Evolutionary conservation across 768 basidiomycete genomes (phyloP).

Genomic region (Trametes coccinea): DNA sequence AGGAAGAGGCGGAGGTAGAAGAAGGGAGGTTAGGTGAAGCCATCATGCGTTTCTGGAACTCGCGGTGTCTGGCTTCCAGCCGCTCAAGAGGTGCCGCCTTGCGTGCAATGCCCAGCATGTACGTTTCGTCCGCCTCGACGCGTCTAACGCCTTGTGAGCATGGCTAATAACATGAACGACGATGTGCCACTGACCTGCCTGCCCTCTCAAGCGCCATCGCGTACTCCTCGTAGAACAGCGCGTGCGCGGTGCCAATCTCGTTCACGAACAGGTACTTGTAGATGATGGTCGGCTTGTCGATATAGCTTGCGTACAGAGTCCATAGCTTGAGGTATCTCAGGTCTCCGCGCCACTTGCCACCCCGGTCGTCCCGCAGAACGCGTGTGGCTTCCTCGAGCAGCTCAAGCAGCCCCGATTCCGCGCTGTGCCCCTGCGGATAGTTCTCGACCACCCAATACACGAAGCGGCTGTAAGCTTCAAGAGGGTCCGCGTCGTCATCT

Average conservation of each 20-base stretch:
- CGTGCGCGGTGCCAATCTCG: constrained; percentile 82
- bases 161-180: neutral
- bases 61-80: constrained; percentile 72
- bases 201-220: constrained; percentile 82
- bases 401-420: constrained; percentile 88
- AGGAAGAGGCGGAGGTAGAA: constrained; percentile 24
- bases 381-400: constrained; percentile 91
- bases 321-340: constrained; percentile 90
- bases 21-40: constrained; percentile 42
- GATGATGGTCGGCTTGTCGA: constrained; percentile 86
- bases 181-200: constrained; percentile 59
- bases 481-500: constrained; percentile 69
- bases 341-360: constrained; percentile 74
- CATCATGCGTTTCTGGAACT: constrained; percentile 95
- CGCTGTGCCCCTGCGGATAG: constrained; percentile 90
- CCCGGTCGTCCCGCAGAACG: constrained; percentile 74
- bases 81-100: constrained; percentile 80
- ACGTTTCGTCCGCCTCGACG: constrained; percentile 86
- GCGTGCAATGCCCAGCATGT: constrained; percentile 84
- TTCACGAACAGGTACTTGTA: constrained; percentile 89
- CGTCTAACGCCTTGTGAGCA: constrained; percentile 48
- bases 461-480: constrained; percentile 84
- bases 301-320: constrained; percentile 90
- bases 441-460: constrained; percentile 93
- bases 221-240: constrained; percentile 90